Evolutionary conservation across 2,329 filamentous ascomycete genomes (phyloP).

Genomic region (Aspergillus sojae): DNA sequence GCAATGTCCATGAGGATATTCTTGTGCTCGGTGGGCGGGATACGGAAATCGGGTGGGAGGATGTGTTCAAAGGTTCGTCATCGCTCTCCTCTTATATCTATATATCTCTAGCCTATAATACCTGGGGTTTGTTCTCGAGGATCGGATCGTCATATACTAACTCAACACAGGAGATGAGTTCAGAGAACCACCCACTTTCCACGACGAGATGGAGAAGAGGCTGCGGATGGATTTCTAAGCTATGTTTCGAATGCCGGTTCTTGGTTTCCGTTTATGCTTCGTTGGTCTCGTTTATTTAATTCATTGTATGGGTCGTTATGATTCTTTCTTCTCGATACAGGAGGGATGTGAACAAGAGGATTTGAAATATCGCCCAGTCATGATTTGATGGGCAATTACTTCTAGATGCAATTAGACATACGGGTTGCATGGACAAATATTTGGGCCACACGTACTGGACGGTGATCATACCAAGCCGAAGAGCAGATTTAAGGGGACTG

Average conservation of each 20-base stretch:
- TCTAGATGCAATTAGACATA: slow-evolving; percentile 6
- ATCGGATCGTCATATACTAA: slow-evolving; percentile 9
- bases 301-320: slow-evolving; percentile 8
- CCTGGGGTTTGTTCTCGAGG: not conserved
- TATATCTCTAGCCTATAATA: not conserved
- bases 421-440: not conserved
- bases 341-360: slow-evolving; percentile 3
- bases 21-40: slow-evolving; percentile 71
- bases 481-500: not conserved
- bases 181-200: slow-evolving; percentile 71
- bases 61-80: slow-evolving; percentile 74
- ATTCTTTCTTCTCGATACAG: slow-evolving; percentile 7
- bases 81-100: slow-evolving; percentile 13
- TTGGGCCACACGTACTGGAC: not conserved
- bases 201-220: slow-evolving; percentile 93
- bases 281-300: slow-evolving; percentile 7
- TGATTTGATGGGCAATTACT: slow-evolving; percentile 1
- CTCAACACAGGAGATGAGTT: slow-evolving; percentile 63
- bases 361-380: not conserved
- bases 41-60: slow-evolving; percentile 82
- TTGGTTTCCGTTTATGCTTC: slow-evolving; percentile 1
- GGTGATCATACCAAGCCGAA: not conserved
- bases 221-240: slow-evolving; percentile 68
- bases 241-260: slow-evolving; percentile 1
- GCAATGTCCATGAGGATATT: slow-evolving; percentile 85